Conservation (phyloP, 2,329 filamentous ascomycete species). For the Coleophoma eucalyptorum region DNA sequence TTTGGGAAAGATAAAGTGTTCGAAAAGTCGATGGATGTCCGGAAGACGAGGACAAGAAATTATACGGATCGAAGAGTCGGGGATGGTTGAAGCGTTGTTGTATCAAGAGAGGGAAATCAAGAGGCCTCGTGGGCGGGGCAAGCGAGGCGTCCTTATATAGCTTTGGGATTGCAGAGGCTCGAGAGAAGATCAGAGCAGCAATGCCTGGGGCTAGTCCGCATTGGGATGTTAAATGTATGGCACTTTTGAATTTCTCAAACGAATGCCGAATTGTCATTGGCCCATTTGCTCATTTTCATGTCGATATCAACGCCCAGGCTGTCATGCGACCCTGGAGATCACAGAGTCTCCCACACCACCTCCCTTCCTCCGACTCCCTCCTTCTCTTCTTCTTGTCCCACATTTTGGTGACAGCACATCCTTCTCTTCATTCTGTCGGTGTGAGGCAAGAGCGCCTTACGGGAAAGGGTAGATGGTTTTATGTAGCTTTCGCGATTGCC, state of each 20-base stretch:
- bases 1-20: neutral
- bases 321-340: neutral
- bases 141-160: too few species aligned
- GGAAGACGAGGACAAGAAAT: neutral
- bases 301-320: too few species aligned
- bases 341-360: neutral
- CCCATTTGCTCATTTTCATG: too few species aligned
- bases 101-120: neutral
- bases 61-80: neutral
- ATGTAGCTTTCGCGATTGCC: too few species aligned
- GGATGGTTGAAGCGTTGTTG: neutral
- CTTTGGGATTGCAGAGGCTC: too few species aligned
- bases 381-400: neutral
- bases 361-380: neutral
- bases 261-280: neutral
- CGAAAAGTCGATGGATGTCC: neutral
- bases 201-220: neutral
- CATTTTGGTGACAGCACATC: neutral
- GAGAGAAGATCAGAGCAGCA: constrained; percentile 4
- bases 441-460: neutral
- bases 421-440: neutral
- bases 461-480: too few species aligned
- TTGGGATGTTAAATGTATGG: neutral
- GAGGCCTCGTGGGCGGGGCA: constrained; percentile 4
- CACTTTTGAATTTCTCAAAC: constrained; percentile 5